Conservation (phyloP, 1,284 basidiomycete genomes). For the Tetrapyrgos nigripes region DNA sequence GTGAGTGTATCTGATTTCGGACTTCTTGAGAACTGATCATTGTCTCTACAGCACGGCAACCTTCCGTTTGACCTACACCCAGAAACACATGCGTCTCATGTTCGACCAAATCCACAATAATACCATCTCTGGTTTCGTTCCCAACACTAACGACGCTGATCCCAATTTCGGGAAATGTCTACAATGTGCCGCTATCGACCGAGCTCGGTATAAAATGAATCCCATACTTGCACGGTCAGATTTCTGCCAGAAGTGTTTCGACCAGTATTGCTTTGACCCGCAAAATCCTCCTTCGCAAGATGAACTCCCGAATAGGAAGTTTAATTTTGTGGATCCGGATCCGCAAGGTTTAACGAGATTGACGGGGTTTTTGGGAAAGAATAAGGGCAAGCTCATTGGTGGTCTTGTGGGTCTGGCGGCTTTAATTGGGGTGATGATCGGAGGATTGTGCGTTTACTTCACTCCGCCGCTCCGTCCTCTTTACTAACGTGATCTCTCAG, state of each 20-base stretch:
- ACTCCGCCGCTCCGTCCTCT: constrained; percentile 7
- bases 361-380: constrained; percentile 42
- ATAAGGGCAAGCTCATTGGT: constrained; percentile 51
- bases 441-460: constrained; percentile 42
- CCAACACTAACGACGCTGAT: constrained; percentile 54
- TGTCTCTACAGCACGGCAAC: constrained; percentile 48
- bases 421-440: constrained; percentile 42
- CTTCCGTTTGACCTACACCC: constrained; percentile 57
- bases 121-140: constrained; percentile 61
- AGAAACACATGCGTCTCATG: constrained; percentile 50
- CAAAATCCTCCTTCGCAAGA: constrained; percentile 47
- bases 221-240: constrained; percentile 47
- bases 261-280: constrained; percentile 62
- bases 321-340: constrained; percentile 56
- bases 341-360: constrained; percentile 48
- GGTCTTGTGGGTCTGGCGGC: constrained; percentile 45
- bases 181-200: constrained; percentile 62
- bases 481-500: constrained; percentile 22
- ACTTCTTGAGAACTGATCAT: neutral
- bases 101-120: constrained; percentile 60
- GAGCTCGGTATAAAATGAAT: constrained; percentile 47
- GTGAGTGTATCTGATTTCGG: constrained; percentile 39
- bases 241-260: constrained; percentile 55
- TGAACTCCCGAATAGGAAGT: constrained; percentile 50
- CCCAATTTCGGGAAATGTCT: constrained; percentile 59